phyloP scores from a whole-genome alignment of 805 yeast genomes.

The Candida schatavii region DNA sequence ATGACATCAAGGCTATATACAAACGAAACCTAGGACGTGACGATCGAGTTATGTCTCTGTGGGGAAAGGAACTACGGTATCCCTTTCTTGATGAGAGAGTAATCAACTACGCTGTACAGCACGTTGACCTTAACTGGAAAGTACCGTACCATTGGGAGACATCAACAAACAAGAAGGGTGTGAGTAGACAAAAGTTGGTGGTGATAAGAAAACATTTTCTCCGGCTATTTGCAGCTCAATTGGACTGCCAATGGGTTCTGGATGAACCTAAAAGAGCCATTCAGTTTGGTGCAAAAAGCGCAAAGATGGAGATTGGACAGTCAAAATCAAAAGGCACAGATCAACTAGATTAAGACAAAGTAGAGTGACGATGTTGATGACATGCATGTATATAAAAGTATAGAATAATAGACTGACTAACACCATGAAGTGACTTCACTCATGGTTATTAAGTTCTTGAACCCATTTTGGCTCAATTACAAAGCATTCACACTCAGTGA shows the following conservation, averaged over 20 bases:
- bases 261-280: constrained; percentile 89
- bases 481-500: constrained; percentile 37
- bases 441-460: constrained; percentile 19
- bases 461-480: constrained; percentile 44
- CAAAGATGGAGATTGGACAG: constrained; percentile 83
- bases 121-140: constrained; percentile 49
- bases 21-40: constrained; percentile 85
- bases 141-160: constrained; percentile 32
- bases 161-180: constrained; percentile 27
- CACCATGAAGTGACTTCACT: not conserved
- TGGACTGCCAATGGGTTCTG: constrained; percentile 55
- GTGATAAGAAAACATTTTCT: constrained; percentile 52
- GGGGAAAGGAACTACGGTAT: constrained; percentile 89
- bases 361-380: no score
- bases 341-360: constrained; percentile 10
- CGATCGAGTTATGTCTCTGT: constrained; percentile 78
- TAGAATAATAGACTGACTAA: not conserved
- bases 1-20: constrained; percentile 73
- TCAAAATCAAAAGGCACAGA: constrained; percentile 80
- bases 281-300: constrained; percentile 94
- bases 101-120: constrained; percentile 44
- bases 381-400: not conserved
- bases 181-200: constrained; percentile 11
- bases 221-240: constrained; percentile 54
- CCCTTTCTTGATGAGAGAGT: constrained; percentile 75